Evolutionary conservation across 2,329 filamentous ascomycete genomes (phyloP).

Genomic region (Fusarium verrucosum): DNA sequence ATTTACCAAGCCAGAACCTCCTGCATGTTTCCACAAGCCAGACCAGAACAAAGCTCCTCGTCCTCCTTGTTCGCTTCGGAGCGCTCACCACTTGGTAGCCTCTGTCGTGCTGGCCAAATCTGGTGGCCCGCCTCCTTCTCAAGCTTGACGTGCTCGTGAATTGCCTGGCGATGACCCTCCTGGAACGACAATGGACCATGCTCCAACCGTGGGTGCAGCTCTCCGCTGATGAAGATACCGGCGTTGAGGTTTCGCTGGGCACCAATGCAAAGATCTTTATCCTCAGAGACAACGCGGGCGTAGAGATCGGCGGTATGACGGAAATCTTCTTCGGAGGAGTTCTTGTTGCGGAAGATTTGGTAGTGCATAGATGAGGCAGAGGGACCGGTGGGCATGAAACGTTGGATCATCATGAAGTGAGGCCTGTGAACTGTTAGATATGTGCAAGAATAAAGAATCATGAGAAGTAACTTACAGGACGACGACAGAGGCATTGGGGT

Average conservation of each 20-base stretch:
- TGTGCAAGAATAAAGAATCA: rapidly evolving
- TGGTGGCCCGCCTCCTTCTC: conserved; percentile 12
- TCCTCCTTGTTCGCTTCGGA: conserved; percentile 14
- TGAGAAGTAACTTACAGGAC: conserved; percentile 19
- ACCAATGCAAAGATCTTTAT: conserved; percentile 23
- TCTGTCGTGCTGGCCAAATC: conserved; percentile 26
- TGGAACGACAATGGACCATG: conserved; percentile 32
- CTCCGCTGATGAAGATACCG: conserved; percentile 21
- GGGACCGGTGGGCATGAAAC: conserved; percentile 20
- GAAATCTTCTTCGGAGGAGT: conserved; percentile 19
- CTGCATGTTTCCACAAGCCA: conserved; percentile 16
- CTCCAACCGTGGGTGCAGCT: conserved; percentile 28
- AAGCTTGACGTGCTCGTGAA: conserved; percentile 18
- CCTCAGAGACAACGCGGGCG: conserved; percentile 21
- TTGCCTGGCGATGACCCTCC: conserved; percentile 23
- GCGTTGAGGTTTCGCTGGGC: conserved; percentile 22
- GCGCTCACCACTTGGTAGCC: background rate
- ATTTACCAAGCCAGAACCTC: conserved; percentile 26
- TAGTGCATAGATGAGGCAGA: conserved; percentile 19
- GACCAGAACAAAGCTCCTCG: conserved; percentile 14
- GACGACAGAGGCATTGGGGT: conserved; percentile 28
- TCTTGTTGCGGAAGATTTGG: conserved; percentile 28
- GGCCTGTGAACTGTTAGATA: background rate
- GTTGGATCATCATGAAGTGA: conserved; percentile 34
- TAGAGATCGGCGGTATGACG: conserved; percentile 11